Percentiles rank a stretch among this genome's conserved stretches.
Conservation (phyloP, 352 stramenopile genomes). For the Phytophthora cactorum region DNA sequence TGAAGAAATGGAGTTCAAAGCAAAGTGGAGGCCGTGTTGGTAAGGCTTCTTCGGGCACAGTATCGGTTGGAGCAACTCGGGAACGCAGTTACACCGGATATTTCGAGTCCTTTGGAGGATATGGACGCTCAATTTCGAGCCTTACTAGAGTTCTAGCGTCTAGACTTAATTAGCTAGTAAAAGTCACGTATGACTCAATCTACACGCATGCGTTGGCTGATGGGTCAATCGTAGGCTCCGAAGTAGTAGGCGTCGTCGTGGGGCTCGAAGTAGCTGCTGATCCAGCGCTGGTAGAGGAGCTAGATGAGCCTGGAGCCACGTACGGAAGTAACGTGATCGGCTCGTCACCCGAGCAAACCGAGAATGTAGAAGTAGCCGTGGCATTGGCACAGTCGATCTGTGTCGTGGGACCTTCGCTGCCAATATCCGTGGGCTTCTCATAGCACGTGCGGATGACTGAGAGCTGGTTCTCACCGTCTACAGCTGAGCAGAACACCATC, state of each 20-base stretch:
- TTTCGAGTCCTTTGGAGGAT: too few species aligned
- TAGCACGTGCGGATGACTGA: slow-evolving; percentile 77
- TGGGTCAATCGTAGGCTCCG: slow-evolving; percentile 18
- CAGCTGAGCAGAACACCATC: slow-evolving; percentile 70
- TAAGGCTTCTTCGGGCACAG: too few species aligned
- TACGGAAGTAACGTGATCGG: slow-evolving; percentile 61
- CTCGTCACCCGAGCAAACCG: slow-evolving; percentile 47
- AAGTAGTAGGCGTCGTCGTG: slow-evolving; percentile 8
- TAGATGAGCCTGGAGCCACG: slow-evolving; percentile 29
- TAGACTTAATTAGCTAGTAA: background rate
- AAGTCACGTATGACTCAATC: background rate
- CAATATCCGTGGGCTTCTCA: slow-evolving; percentile 41
- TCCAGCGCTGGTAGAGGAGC: slow-evolving; percentile 4
- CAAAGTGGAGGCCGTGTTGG: too few species aligned
- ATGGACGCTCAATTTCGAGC: too few species aligned
- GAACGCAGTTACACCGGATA: too few species aligned
- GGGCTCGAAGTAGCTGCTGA: slow-evolving; percentile 13
- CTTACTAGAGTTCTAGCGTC: background rate
- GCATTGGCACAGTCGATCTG: slow-evolving; percentile 61
- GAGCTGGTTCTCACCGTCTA: slow-evolving; percentile 66
- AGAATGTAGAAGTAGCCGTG: slow-evolving; percentile 55
- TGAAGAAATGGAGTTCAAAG: too few species aligned
- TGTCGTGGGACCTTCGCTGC: slow-evolving; percentile 42
- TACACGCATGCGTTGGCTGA: slow-evolving; percentile 19
- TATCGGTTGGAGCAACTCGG: too few species aligned